These are phyloP conservation scores for Colletotrichum sojae DNA, from an alignment of 2,329 filamentous ascomycete genomes.

Conservation along the genomic window DNA sequence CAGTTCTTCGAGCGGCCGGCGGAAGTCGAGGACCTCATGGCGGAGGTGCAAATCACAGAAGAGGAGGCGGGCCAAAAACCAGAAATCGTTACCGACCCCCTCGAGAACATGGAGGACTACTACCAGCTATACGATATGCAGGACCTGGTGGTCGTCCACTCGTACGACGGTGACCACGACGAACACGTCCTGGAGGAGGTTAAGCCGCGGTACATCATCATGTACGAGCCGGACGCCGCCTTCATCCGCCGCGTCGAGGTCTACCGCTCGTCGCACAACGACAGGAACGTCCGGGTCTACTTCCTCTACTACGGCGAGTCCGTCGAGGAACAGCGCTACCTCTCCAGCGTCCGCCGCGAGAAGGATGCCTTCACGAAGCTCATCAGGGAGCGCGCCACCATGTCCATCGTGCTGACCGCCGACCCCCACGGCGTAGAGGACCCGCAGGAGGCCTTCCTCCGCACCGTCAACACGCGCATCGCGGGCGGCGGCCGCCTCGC, in stretches of 20 bases:
- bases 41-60: slow-evolving; percentile 86
- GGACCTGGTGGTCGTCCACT: slow-evolving; percentile 89
- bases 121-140: slow-evolving; percentile 94
- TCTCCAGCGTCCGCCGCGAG: slow-evolving; percentile 90
- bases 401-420: slow-evolving; percentile 88
- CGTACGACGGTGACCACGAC: slow-evolving; percentile 96
- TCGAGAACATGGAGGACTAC: slow-evolving; percentile 93
- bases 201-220: slow-evolving; percentile 94
- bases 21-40: slow-evolving; percentile 86
- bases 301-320: slow-evolving; percentile 97
- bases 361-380: slow-evolving; percentile 96
- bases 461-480: slow-evolving; percentile 96
- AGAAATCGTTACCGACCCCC: slow-evolving; percentile 80
- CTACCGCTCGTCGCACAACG: slow-evolving; percentile 93
- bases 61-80: slow-evolving; percentile 82
- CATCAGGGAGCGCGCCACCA: slow-evolving; percentile 93
- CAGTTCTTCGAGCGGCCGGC: slow-evolving; percentile 86
- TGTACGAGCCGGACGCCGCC: slow-evolving; percentile 96
- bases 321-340: slow-evolving; percentile 94
- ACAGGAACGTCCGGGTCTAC: slow-evolving; percentile 91
- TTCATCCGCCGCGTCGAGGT: slow-evolving; percentile 97
- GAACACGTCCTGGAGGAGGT: slow-evolving; percentile 97
- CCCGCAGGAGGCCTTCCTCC: slow-evolving; percentile 90
- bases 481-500: slow-evolving; percentile 89
- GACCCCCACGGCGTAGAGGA: slow-evolving; percentile 80